A percentile compares a stretch with the other conserved stretches of the same genome.
These are phyloP conservation scores for Didymella segeticola DNA, from an alignment of 2,329 filamentous ascomycete genomes.

Conservation along the genomic window DNA sequence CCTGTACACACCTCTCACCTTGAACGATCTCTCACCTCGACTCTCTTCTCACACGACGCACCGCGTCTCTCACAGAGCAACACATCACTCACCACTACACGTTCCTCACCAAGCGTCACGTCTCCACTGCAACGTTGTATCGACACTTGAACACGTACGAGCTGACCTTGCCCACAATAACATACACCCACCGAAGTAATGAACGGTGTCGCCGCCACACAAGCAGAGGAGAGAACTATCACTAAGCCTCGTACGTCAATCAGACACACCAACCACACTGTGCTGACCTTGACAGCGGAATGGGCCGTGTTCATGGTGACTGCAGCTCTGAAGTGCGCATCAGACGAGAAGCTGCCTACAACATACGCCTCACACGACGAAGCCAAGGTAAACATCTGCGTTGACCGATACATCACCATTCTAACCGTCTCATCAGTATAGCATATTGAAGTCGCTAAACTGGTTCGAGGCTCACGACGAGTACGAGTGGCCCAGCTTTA, in stretches of 20 bases:
- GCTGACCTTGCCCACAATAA: no score
- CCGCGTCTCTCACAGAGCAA: no score
- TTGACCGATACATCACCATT: no score
- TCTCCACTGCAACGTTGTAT: no score
- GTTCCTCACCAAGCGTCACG: no score
- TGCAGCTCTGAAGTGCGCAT: constrained; percentile 18
- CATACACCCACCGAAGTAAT: not conserved
- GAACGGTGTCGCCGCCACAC: not conserved
- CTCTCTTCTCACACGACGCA: not conserved
- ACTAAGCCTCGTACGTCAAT: constrained; percentile 20
- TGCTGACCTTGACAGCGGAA: constrained; percentile 12
- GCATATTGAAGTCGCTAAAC: constrained; percentile 22
- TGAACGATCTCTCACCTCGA: not conserved
- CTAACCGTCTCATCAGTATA: no score
- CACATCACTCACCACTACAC: no score
- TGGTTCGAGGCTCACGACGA: constrained; percentile 21
- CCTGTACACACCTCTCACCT: not conserved
- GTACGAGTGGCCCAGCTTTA: constrained; percentile 29
- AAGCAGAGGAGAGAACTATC: constrained; percentile 7
- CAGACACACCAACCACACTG: not conserved
- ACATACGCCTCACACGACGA: constrained; percentile 12
- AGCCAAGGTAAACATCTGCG: no score
- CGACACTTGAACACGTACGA: no score
- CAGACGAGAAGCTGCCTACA: constrained; percentile 5
- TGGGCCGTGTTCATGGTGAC: constrained; percentile 24